Evolutionary conservation across 1,284 basidiomycete genomes (phyloP), one percentile per base, ranked within the genome.

Genomic region (Mycosarcoma mackinlayi): DNA sequence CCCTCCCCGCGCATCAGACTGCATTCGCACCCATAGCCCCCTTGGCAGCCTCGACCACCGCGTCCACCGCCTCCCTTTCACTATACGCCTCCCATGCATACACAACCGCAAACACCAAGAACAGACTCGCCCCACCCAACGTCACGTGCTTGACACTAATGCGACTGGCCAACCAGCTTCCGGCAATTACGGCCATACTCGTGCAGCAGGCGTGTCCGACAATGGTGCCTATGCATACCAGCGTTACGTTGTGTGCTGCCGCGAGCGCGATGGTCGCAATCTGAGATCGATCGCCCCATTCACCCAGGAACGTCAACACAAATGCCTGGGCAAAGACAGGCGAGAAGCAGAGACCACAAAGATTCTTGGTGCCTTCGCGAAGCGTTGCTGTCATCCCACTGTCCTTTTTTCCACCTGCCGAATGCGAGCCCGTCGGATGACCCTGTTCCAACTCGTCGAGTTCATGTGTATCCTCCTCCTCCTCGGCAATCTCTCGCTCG

Each of bases 251-350:
- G 88, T 91, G 93, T 23, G 95, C 93, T 31, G 95, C 94, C 1
- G 92, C 96, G 45, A 98, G 86, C 3, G 93, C 94, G 72, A 98
- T 97, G 0, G 95, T 98, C 0, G 96, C 92, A 75, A 98, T 95
- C 85, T 98, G 96, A 79, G 92, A 94, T 40, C 95, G 86, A 84
- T 98, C 96, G 1, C 95, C 96, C 95, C 95, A 98, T 84, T 98
- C 95, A 21, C 94, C 96, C 11, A 98, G 86, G 84, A 98, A 98
- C 0, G 95, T 98, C 56, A 98, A 86, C 34, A 95, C 85, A 76
- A 98, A 98, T 0, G 93, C 89, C 84, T 98, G 94, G 3, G 95
- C 93, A 77, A 97, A 97, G 1, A 96, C 92, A 0, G 95, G 96
- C 1, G 91, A 92, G 18, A 97, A 86, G 71, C 94, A 85, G 24